These are phyloP conservation scores for Chenopodium quinoa DNA, from an alignment of 148 eudicot species.

Conservation along the genomic window DNA sequence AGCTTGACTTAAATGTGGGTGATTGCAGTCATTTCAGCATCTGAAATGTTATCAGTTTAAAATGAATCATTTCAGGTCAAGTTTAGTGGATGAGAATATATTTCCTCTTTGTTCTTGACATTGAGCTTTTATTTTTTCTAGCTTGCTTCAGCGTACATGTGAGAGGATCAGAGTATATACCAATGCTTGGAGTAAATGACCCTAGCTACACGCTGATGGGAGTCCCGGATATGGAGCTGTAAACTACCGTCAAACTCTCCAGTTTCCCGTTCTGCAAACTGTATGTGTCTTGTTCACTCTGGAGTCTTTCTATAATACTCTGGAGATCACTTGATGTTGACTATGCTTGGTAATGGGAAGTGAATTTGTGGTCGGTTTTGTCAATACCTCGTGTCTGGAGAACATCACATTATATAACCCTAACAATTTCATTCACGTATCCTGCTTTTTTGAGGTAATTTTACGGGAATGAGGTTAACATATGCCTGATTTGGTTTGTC, in stretches of 20 bases:
- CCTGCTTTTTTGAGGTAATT: too few relatives aligned
- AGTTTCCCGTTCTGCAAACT: neutral
- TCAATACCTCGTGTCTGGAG: neutral
- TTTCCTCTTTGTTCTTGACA: conserved; percentile 9
- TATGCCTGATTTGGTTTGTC: too few relatives aligned
- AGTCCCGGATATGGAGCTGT: conserved; percentile 51
- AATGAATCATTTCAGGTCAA: neutral
- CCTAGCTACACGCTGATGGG: conserved; percentile 61
- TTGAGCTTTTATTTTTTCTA: conserved; percentile 27
- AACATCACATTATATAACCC: too few relatives aligned
- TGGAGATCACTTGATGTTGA: neutral
- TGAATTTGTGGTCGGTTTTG: neutral
- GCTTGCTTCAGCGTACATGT: conserved; percentile 95
- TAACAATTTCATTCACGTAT: neutral
- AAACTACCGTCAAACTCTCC: conserved; percentile 6
- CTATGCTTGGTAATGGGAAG: too few relatives aligned
- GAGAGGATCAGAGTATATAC: conserved; percentile 93
- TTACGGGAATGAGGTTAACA: neutral
- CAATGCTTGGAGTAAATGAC: conserved; percentile 65
- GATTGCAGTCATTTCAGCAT: neutral
- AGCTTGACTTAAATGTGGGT: neutral
- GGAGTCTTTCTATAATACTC: neutral
- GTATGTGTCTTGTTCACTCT: neutral
- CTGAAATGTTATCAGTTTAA: neutral
- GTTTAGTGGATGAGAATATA: neutral